phyloP scores from a whole-genome alignment of 148 eudicot species.

The Oxyria digyna region DNA sequence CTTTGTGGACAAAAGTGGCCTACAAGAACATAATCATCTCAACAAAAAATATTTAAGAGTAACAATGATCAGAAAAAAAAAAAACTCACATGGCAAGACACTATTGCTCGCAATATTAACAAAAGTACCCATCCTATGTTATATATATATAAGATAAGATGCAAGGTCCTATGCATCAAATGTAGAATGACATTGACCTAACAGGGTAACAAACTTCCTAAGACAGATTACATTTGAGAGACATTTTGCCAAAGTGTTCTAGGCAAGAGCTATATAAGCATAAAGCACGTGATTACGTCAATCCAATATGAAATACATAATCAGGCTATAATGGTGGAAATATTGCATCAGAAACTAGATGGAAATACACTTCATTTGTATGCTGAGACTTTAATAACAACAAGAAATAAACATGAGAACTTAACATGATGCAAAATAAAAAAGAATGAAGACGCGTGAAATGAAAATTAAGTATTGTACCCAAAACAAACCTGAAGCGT shows the following conservation, averaged over 20 bases:
- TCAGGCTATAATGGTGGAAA: neutral
- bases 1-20: slow-evolving; percentile 93
- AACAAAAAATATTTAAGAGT: neutral
- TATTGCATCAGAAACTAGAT: neutral
- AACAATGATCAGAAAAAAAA: neutral
- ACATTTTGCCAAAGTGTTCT: neutral
- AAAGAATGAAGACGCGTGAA: neutral
- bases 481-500: slow-evolving; percentile 85
- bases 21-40: slow-evolving; percentile 17
- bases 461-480: neutral
- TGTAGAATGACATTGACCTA: neutral
- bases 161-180: neutral
- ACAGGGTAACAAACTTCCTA: neutral
- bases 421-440: neutral
- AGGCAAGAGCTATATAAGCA: neutral
- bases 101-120: neutral
- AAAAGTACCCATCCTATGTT: neutral
- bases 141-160: neutral
- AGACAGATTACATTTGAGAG: neutral
- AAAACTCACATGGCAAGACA: neutral
- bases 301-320: neutral
- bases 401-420: neutral
- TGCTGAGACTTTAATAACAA: neutral
- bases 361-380: neutral
- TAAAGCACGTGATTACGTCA: neutral